These are phyloP conservation scores for Zychaea mexicana DNA, from an alignment of 371 early-diverging fungal species.

Conservation along the genomic window DNA sequence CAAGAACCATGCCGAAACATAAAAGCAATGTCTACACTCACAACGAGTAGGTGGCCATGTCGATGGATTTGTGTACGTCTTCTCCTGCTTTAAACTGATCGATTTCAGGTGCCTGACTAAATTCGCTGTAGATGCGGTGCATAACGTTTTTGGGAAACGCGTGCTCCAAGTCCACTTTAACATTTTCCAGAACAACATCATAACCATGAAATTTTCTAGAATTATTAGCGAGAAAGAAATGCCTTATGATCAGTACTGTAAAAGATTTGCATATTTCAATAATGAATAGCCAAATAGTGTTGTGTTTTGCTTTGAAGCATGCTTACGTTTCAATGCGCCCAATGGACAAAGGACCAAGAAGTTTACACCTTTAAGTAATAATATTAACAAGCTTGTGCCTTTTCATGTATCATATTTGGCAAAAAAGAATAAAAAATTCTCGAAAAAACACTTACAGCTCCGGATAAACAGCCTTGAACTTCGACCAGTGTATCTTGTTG, in stretches of 20 bases:
- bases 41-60: neutral
- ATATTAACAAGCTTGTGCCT: neutral
- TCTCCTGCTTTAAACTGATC: neutral
- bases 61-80: neutral
- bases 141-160: neutral
- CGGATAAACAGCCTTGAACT: neutral
- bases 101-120: neutral
- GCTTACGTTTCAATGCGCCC: neutral
- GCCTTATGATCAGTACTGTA: neutral
- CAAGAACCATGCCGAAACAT: neutral
- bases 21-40: neutral
- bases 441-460: neutral
- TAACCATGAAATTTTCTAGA: neutral
- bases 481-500: neutral
- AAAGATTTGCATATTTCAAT: neutral
- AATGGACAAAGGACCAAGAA: conserved; percentile 7
- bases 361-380: conserved; percentile 5
- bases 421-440: neutral
- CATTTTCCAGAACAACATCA: neutral
- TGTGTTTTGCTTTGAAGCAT: too few species aligned
- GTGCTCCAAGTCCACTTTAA: neutral
- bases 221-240: neutral
- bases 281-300: neutral
- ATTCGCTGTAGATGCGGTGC: neutral
- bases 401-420: neutral